Conservation (phyloP, 2,329 filamentous ascomycete genomes). For the Aquanectria penicillioides region DNA sequence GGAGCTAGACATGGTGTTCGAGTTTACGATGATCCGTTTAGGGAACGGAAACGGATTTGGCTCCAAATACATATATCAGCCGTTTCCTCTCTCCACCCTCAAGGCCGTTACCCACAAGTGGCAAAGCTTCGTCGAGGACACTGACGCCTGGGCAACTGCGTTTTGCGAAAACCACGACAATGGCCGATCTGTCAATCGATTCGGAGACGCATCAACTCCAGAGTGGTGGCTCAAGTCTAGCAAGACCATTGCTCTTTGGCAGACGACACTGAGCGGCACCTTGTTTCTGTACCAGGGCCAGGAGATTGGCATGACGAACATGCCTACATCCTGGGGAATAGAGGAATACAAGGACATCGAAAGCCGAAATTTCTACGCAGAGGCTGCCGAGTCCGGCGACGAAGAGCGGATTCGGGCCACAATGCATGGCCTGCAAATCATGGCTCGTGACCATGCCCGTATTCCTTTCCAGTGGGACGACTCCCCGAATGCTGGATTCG, state of each 20-base stretch:
- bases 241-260: conserved; percentile 63
- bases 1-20: conserved; percentile 71
- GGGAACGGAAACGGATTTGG: conserved; percentile 59
- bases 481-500: conserved; percentile 69
- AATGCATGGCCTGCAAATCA: conserved; percentile 62
- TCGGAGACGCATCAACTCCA: conserved; percentile 56
- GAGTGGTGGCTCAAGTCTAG: conserved; percentile 56
- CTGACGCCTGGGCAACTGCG: conserved; percentile 66
- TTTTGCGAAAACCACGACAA: conserved; percentile 75
- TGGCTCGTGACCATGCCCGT: conserved; percentile 71
- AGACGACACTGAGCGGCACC: conserved; percentile 61
- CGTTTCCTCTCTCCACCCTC: conserved; percentile 55
- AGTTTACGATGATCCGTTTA: conserved; percentile 66
- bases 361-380: conserved; percentile 60
- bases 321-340: conserved; percentile 60
- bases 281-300: conserved; percentile 70
- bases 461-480: conserved; percentile 75
- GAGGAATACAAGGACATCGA: conserved; percentile 66
- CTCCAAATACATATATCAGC: conserved; percentile 60
- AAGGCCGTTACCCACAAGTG: conserved; percentile 57
- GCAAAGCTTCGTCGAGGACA: conserved; percentile 60
- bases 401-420: conserved; percentile 54
- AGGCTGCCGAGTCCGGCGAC: conserved; percentile 50
- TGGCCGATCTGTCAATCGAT: conserved; percentile 65
- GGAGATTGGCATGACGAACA: conserved; percentile 70